Percentiles rank a stretch among this genome's conserved stretches.
Conservation (phyloP, 768 basidiomycete species). For the Boletus rufocinnamomeus region DNA sequence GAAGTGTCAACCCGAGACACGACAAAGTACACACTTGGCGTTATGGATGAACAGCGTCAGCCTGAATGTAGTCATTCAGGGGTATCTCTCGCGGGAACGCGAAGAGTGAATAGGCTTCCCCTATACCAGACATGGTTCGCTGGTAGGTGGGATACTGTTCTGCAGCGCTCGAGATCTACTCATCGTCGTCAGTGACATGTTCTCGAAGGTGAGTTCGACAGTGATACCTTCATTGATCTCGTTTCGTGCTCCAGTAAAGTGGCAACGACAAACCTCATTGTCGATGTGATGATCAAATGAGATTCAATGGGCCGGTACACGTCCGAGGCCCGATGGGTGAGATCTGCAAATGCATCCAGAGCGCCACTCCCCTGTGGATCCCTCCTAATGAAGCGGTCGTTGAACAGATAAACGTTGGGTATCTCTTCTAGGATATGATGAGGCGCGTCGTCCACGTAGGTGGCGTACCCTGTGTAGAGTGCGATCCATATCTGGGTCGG, state of each 20-base stretch:
- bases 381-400: not conserved
- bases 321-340: constrained; percentile 28
- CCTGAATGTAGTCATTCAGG: not conserved
- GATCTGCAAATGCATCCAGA: constrained; percentile 34
- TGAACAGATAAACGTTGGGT: not conserved
- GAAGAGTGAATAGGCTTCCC: not conserved
- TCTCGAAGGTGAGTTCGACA: not conserved
- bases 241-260: constrained; percentile 27
- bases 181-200: not conserved
- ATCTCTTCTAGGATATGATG: not conserved
- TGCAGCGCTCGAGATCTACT: not conserved
- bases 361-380: constrained; percentile 30
- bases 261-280: constrained; percentile 32
- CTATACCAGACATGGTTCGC: not conserved
- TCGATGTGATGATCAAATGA: constrained; percentile 37
- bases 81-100: not conserved
- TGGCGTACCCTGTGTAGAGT: constrained; percentile 37
- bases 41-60: not conserved
- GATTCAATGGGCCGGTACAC: constrained; percentile 29
- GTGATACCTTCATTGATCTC: constrained; percentile 23
- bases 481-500: constrained; percentile 28
- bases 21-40: not conserved
- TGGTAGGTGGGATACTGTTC: not conserved
- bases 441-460: constrained; percentile 35
- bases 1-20: not conserved